Evolutionary conservation across 805 yeast species (phyloP).

Genomic region (Ogataea pilisensis): DNA sequence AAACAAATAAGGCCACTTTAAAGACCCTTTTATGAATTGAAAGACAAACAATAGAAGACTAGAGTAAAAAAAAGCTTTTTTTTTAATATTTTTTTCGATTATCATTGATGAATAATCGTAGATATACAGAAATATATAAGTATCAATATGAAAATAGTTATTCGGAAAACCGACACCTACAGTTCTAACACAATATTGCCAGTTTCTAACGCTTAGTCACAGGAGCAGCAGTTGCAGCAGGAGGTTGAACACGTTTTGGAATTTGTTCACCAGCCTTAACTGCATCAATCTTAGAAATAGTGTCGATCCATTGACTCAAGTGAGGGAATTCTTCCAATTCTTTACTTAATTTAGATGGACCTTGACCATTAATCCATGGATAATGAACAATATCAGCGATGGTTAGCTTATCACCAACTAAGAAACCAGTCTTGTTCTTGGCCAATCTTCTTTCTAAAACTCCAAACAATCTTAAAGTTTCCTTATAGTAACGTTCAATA

Average conservation of each 20-base stretch:
- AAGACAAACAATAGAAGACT: not conserved
- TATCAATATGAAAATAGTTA: no score
- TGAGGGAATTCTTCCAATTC: not conserved
- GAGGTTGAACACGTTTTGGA: slow-evolving; percentile 6
- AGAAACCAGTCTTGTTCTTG: slow-evolving; percentile 45
- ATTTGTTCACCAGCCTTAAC: slow-evolving; percentile 29
- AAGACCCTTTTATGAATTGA: not conserved
- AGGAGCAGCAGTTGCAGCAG: not conserved
- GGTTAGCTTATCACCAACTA: slow-evolving; percentile 56
- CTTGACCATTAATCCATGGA: slow-evolving; percentile 39
- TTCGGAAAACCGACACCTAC: no score
- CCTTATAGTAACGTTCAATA: slow-evolving; percentile 46
- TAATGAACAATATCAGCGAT: slow-evolving; percentile 53
- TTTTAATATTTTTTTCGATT: no score
- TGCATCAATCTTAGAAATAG: slow-evolving; percentile 30
- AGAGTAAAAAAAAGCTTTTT: no score
- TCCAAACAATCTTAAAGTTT: slow-evolving; percentile 49
- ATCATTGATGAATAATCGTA: no score
- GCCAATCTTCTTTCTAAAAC: slow-evolving; percentile 50
- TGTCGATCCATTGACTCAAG: slow-evolving; percentile 38
- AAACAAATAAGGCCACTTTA: not conserved
- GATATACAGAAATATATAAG: no score
- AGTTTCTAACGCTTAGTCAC: not conserved
- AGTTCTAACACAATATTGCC: no score
- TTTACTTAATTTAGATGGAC: not conserved